Base-by-base conservation (phyloP, 2,329 filamentous ascomycete species). In the Sporothrix variecibatus region DNA sequence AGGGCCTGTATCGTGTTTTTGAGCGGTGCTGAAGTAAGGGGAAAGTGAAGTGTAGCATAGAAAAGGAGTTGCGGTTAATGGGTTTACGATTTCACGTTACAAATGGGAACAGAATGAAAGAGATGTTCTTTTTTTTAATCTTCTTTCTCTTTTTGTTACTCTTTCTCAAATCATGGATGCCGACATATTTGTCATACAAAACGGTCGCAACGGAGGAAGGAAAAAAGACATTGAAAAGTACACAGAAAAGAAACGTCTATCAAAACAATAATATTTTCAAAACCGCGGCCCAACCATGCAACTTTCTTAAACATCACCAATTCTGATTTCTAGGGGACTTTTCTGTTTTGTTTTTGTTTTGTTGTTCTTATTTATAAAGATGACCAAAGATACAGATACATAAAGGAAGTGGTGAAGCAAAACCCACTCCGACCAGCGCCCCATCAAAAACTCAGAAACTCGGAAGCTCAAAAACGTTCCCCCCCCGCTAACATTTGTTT, bases 1-100 rank as follows among this genome's bases (percentile, higher is more conserved):
- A 97, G 82, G 94, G 95, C 0, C 81, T 99, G 74, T 99, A 99
- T 82, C 87, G 93, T 64, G 95, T 98, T 2, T 99, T 99, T 86
- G 96, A 99, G 83, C 86, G 96, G 72, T 98, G 96, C 82, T 98
- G 26, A 73, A 2, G 9, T 17, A 6, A 38, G 8, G 26, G 43
- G 12, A 9, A 26, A 9, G 43, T n/a, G 9, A 17, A 1, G 60
- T 6, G 20, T 8, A n/a, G 2, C 4, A 64, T 3, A 12, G 58
- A 6, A n/a, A 38, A 2, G 62, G 38, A 38, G 31, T 43, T 40
- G n/a, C 17, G 23, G 28, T 51, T 72, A 40, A 53, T 65, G 43
- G 15, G 12, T 72, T 65, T 46, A 58, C 60, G 31, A 34, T 23
- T 65, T 65, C 11, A 28, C 26, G 62, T 28, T 49, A 23, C 28